These are phyloP conservation scores for Phyllosticta citribraziliensis DNA, from an alignment of 2,329 filamentous ascomycete species.

Conservation along the genomic window DNA sequence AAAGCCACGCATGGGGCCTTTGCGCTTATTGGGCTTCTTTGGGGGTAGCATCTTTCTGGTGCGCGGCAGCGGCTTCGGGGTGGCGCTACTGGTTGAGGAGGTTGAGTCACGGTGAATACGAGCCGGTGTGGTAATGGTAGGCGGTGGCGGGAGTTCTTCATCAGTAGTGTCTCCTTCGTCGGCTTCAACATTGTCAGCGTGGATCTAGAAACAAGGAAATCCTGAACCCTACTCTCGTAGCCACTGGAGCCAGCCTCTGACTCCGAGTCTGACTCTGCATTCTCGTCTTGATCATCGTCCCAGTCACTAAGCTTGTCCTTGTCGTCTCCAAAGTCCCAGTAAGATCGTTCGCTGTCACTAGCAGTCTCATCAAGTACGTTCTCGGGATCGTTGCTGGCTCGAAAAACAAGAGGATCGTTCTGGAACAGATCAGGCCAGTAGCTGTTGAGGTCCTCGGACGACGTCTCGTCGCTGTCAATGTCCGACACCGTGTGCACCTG, in stretches of 20 bases:
- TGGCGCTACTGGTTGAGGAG: constrained; percentile 30
- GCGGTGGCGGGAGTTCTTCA: constrained; percentile 43
- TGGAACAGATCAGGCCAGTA: constrained; percentile 73
- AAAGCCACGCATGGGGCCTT: constrained; percentile 22
- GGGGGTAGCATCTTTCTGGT: constrained; percentile 12
- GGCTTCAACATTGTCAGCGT: constrained; percentile 41
- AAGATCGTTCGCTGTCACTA: constrained; percentile 37
- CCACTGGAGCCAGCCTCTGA: constrained; percentile 37
- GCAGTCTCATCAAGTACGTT: constrained; percentile 36
- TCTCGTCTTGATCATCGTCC: constrained; percentile 13
- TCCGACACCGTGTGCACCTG: constrained; percentile 53
- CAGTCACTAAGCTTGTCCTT: constrained; percentile 27
- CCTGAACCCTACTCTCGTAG: constrained; percentile 46
- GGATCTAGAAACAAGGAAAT: constrained; percentile 14
- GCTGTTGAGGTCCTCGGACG: constrained; percentile 49
- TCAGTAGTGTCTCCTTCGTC: constrained; percentile 53
- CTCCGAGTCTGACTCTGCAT: constrained; percentile 32
- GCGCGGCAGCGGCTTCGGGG: constrained; percentile 28
- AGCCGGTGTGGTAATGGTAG: constrained; percentile 30
- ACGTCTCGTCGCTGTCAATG: constrained; percentile 27
- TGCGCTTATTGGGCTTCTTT: constrained; percentile 8
- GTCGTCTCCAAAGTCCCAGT: constrained; percentile 52
- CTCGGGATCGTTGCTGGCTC: constrained; percentile 58
- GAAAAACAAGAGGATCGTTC: constrained; percentile 62
- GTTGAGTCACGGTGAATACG: constrained; percentile 41